These are phyloP conservation scores for Populus euphratica DNA, from an alignment of 345 rosid genomes.

Conservation along the genomic window DNA sequence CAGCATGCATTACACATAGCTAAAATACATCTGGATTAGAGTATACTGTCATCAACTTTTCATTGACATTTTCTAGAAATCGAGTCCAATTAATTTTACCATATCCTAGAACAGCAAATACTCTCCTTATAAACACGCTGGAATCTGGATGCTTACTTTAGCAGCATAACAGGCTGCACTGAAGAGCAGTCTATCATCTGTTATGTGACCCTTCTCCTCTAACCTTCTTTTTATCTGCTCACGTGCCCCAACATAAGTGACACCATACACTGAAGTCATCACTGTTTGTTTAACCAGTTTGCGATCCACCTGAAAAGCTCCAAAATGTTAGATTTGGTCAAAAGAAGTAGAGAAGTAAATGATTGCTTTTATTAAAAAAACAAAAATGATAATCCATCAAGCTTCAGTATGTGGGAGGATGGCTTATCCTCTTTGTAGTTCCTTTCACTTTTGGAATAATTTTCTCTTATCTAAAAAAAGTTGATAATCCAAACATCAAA, in stretches of 20 bases:
- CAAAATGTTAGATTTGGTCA: constrained; percentile 16
- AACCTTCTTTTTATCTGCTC: constrained; percentile 92
- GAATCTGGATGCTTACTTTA: constrained; percentile 51
- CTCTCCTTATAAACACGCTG: neutral
- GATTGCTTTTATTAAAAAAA: neutral
- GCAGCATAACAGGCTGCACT: constrained; percentile 90
- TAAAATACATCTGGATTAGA: constrained; percentile 1
- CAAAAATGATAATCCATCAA: neutral
- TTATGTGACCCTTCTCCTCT: constrained; percentile 82
- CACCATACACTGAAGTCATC: constrained; percentile 99
- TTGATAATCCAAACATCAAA: neutral
- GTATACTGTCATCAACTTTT: constrained; percentile 2
- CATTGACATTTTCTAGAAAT: neutral
- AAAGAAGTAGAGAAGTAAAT: neutral
- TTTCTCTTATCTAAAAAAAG: neutral
- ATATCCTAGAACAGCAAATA: neutral
- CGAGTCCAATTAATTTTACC: neutral
- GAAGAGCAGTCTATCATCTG: constrained; percentile 73
- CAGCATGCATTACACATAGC: neutral
- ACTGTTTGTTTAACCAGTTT: constrained; percentile 95
- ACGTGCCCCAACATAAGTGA: constrained; percentile 94
- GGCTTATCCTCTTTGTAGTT: neutral
- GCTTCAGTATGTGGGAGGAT: neutral
- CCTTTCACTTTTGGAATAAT: too few species aligned
- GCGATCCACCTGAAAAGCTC: constrained; percentile 75